Evolutionary conservation across 2,329 filamentous ascomycete species (phyloP).

Genomic region (Fusarium nurragi): DNA sequence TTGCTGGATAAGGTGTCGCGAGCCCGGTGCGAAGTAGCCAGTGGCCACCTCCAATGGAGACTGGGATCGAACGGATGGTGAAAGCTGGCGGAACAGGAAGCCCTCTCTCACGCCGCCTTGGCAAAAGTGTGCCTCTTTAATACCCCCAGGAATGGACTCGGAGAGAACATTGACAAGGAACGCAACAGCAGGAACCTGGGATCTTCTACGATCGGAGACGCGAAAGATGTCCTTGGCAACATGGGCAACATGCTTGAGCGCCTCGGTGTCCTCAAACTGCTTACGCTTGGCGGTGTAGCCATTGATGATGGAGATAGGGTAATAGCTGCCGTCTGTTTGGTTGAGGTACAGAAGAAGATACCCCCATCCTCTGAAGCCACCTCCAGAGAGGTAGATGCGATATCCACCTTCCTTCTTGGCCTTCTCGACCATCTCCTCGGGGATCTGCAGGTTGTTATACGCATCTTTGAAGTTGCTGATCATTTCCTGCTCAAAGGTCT

Average conservation of each 20-base stretch:
- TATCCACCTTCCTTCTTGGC: slow-evolving; percentile 59
- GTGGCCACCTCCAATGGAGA: slow-evolving; percentile 70
- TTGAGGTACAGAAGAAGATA: slow-evolving; percentile 70
- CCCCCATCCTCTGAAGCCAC: slow-evolving; percentile 77
- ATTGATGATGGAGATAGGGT: slow-evolving; percentile 78
- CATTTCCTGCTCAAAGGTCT: slow-evolving; percentile 60
- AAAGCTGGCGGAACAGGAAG: slow-evolving; percentile 66
- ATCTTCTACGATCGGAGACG: slow-evolving; percentile 70
- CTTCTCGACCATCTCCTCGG: slow-evolving; percentile 57
- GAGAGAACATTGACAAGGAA: slow-evolving; percentile 72
- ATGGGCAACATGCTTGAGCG: slow-evolving; percentile 48
- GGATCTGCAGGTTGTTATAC: slow-evolving; percentile 62
- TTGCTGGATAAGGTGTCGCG: slow-evolving; percentile 56
- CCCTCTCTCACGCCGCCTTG: slow-evolving; percentile 78
- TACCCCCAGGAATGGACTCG: slow-evolving; percentile 65
- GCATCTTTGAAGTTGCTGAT: slow-evolving; percentile 61
- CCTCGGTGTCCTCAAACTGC: slow-evolving; percentile 62
- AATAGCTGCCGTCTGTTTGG: slow-evolving; percentile 66
- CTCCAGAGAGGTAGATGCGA: slow-evolving; percentile 73
- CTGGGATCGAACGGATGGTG: slow-evolving; percentile 57
- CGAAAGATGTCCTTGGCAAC: slow-evolving; percentile 61
- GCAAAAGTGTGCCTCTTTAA: slow-evolving; percentile 72
- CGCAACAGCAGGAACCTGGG: slow-evolving; percentile 74
- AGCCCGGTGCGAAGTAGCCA: slow-evolving; percentile 58
- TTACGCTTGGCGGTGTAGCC: slow-evolving; percentile 65